A percentile compares a stretch with the other conserved stretches of the same genome.
Evolutionary conservation across 2,329 filamentous ascomycete species (phyloP).

Genomic region (Clarireedia paspali): DNA sequence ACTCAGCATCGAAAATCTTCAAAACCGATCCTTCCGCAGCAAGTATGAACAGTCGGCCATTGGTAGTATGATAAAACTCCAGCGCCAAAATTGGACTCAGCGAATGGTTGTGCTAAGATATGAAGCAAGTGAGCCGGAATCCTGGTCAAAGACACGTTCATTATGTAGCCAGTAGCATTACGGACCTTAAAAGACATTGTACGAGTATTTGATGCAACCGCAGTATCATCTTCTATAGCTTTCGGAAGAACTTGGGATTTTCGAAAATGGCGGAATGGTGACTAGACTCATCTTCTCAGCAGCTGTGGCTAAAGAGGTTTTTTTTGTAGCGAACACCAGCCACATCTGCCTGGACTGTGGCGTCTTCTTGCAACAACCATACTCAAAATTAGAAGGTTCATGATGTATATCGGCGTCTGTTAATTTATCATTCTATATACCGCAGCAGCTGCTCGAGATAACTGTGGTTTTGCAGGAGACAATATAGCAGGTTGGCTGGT

Average conservation of each 20-base stretch:
- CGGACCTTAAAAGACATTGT: slow-evolving; percentile 9
- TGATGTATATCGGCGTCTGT: too few species aligned
- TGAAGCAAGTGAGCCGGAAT: slow-evolving; percentile 1
- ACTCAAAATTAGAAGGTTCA: too few species aligned
- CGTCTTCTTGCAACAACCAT: too few species aligned
- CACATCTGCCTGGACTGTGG: too few species aligned
- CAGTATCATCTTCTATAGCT: not conserved
- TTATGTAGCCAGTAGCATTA: not conserved
- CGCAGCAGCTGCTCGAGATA: too few species aligned
- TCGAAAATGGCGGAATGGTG: not conserved
- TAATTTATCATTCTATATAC: too few species aligned
- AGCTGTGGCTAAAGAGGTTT: not conserved
- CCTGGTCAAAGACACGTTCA: not conserved
- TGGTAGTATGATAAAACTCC: slow-evolving; percentile 37
- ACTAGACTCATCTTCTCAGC: too few species aligned
- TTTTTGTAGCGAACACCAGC: not conserved
- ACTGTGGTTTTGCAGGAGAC: too few species aligned
- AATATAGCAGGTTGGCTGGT: too few species aligned
- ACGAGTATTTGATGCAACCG: not conserved
- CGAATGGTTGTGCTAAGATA: slow-evolving; percentile 25
- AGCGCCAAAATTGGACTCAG: slow-evolving; percentile 51
- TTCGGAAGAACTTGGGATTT: not conserved
- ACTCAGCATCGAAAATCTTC: slow-evolving; percentile 38
- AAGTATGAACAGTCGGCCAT: slow-evolving; percentile 38
- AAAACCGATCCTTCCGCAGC: slow-evolving; percentile 54